Conservation (phyloP, 2,329 filamentous ascomycete genomes). For the Colletotrichum chlorophyti region DNA sequence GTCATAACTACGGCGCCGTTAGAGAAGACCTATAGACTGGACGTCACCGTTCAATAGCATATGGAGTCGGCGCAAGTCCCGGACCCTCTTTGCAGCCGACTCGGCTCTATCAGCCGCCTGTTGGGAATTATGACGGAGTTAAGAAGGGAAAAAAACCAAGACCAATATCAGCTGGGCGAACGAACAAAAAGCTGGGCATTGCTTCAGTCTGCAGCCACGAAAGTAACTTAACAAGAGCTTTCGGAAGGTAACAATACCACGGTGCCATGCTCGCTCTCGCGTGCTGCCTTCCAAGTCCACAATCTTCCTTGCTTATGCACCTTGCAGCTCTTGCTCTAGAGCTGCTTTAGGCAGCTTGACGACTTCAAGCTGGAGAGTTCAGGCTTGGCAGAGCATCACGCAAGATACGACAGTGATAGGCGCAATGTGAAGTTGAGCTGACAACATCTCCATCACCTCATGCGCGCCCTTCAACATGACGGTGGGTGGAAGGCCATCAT, state of each 20-base stretch:
- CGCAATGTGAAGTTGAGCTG: background rate
- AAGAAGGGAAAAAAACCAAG: background rate
- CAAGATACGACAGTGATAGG: slow-evolving; percentile 22
- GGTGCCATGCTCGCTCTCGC: background rate
- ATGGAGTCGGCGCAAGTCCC: background rate
- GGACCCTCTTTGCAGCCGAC: background rate
- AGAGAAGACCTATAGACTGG: background rate
- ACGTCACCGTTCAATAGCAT: background rate
- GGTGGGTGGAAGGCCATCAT: no score
- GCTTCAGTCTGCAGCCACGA: background rate
- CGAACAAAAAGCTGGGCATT: background rate
- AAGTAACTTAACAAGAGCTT: background rate
- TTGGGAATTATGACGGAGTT: background rate
- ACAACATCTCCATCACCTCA: background rate
- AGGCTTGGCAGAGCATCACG: slow-evolving; percentile 23
- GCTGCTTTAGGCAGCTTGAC: slow-evolving; percentile 26
- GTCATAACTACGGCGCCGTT: background rate
- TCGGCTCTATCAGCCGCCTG: background rate
- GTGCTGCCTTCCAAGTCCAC: slow-evolving; percentile 4
- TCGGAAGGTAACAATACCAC: background rate
- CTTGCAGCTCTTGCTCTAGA: background rate
- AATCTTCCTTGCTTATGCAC: slow-evolving; percentile 7
- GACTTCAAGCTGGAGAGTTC: slow-evolving; percentile 2
- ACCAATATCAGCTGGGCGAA: background rate
- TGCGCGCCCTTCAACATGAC: background rate